Evolutionary conservation across 202 grass and related monocot genomes (phyloP), one percentile per base, ranked within the genome.

Genomic region (Setaria italica): DNA sequence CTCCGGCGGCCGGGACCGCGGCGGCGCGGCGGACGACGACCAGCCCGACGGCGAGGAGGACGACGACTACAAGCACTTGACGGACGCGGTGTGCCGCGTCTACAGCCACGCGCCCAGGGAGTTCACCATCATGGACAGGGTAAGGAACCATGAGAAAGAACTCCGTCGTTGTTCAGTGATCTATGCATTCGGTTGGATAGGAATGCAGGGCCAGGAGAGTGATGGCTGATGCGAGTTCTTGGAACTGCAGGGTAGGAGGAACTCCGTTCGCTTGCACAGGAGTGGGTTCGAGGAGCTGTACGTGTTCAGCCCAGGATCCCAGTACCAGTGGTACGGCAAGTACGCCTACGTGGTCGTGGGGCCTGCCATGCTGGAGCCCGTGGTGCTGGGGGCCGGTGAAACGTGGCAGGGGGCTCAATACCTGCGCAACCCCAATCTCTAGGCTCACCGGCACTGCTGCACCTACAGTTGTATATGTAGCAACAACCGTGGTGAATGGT

Each of bases 91-190:
- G 76, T 91, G 91, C 78, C 86, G 88, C 34, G 45, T 99, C 1
- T 94, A 95, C 88, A 87, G 77, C 63, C 82, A 88, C 5, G 78
- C 88, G 41, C 93, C 93, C 17, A 92, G 88, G 51, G 74, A 95
- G 33, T 98, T 98, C 88, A 88, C 91, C 62, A 57, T 94, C 79
- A 80, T 95, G 64, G 96, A 94, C 80, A 89, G 93, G 94, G 93
- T 95, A 92, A 5, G 11, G 85, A 70, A 46, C 62, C n/a, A 62
- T 8, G 0, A 20, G 12, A 53, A 0, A 20, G 12, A 53, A 0
- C 19, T 60, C 47, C 10, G 7, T 7, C 6, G 60, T 13, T 9
- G 14, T 7, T 42, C 33, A 13, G 9, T 19, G 48, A 1, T 49
- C 29, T 3, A 51, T 21, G 12, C 1, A 21, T 16, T 33, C 15